Evolutionary conservation across 2,329 filamentous ascomycete genomes (phyloP), one percentile per base, ranked within the genome.

Genomic region (Sclerotinia nivalis): DNA sequence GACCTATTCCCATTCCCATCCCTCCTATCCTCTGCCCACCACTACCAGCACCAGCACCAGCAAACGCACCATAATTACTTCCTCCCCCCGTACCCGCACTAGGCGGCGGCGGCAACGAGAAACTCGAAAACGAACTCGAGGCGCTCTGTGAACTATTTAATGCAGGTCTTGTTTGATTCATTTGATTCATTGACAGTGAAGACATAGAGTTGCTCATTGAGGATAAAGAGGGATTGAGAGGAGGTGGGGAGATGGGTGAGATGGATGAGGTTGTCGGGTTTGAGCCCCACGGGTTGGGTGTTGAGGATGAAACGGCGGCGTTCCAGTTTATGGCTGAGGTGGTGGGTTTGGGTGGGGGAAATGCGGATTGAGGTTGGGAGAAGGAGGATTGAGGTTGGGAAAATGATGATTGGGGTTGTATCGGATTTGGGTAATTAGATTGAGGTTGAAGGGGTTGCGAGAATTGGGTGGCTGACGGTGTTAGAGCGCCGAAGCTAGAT

Each of bases 381-480:
- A 55, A 69, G 12, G 67, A 47, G 13, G 67, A 56, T 1, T 59
- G 65, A 1, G 86, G 85, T 68, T 61, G 67, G 86, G 67, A 55
- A 4, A 69, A 69, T 15, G 67, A 45, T 20, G 67, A 58, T 67
- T 69, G 68, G 3, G 68, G 40, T 56, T 56, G 67, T 22, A 45
- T 40, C 28, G 50, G 20, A 28, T 55, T 66, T 66, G 68, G 58
- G 28, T 69, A 49, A 28, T 55, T 62, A 12, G 61, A 56, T 55
- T 66, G 68, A 28, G 78, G 78, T 62, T 80, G 78, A 40, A 79
- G 71, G 0, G 88, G 88, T 71, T 89, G 84, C 2, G 88, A 89
- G 76, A 84, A 90, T 77, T 91, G 88, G 1, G 88, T 90, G 20
- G 84, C 81, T 4, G 85, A 84, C 0, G 88, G 88, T 1, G 84